Base-by-base conservation (phyloP, 495 filamentous ascomycete species). In the Cercophora scortea region DNA sequence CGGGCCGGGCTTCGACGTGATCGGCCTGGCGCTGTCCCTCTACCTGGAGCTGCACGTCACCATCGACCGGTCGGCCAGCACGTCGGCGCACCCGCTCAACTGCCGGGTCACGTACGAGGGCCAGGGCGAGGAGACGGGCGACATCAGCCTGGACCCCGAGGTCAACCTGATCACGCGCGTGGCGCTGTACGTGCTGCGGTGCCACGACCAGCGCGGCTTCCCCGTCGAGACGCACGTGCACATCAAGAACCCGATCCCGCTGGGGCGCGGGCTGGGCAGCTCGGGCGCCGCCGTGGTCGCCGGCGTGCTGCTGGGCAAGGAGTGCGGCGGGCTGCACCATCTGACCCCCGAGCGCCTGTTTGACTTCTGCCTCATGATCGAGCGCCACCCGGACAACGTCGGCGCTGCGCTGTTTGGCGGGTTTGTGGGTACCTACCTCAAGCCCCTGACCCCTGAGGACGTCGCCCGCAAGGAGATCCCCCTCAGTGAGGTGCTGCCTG, bases 381-480 rank as follows among this genome's bases (percentile, higher is more conserved):
- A 97, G 69, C 84, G 92, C 32, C 93, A 98, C 70, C 93, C 93
- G 4, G 93, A 98, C 72, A 97, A 98, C 59, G 88, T 98, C 34
- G 94, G 89, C 53, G 93, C 93, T 0, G 90, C 92, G 1, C 79
- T 96, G 32, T 96, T 90, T 63, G 93, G 93, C 43, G 93, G 93
- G n/a, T 96, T 98, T 62, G 88, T 96, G 13, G 93, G 93, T 32
- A 94, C 90, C 8, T 96, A 96, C 58, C 78, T 96, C 43, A 94
- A 90, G 68, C 90, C 94, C 50, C 78, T 97, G 50, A 80, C 86
- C 50, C 86, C 89, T 5, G 86, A 85, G 67, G 90, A 96, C 58
- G 86, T 85, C 51, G 86, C 85, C 34, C 79, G 90, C 32, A 88
- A 82, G 50, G 91, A 96, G 72, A 96, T 98, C 59, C 92, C 92